Evolutionary conservation across 768 basidiomycete genomes (phyloP).

Genomic region (Crepidotus variabilis): DNA sequence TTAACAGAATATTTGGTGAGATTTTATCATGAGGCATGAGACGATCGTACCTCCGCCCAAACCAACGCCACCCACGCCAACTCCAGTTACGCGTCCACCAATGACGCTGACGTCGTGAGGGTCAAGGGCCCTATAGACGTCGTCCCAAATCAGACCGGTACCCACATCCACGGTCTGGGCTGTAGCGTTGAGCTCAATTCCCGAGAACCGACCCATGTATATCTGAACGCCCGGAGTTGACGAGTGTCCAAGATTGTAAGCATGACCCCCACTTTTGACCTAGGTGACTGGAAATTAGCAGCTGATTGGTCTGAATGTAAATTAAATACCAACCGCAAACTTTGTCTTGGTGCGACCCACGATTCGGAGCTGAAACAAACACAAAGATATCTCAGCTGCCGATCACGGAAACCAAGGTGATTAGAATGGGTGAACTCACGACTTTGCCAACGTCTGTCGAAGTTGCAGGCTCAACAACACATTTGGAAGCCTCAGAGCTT

Average conservation of each 20-base stretch:
- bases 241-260: conserved; percentile 51
- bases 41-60: conserved; percentile 51
- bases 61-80: conserved; percentile 56
- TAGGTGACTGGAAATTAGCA: conserved; percentile 12
- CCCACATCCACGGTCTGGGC: conserved; percentile 39
- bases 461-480: neutral
- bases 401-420: neutral
- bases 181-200: conserved; percentile 36
- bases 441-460: neutral
- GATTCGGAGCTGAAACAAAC: neutral
- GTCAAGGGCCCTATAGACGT: conserved; percentile 50
- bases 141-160: conserved; percentile 57
- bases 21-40: conserved; percentile 20
- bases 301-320: neutral
- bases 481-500: neutral
- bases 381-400: neutral
- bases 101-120: conserved; percentile 50
- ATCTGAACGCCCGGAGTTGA: conserved; percentile 62
- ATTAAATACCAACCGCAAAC: neutral
- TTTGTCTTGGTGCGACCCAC: neutral
- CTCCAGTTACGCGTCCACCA: conserved; percentile 54
- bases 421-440: too few relatives aligned
- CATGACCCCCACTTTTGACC: conserved; percentile 66
- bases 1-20: conserved; percentile 32
- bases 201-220: conserved; percentile 44